Evolutionary conservation across 345 rosid genomes (phyloP).

Genomic region (Mercurialis annua): DNA sequence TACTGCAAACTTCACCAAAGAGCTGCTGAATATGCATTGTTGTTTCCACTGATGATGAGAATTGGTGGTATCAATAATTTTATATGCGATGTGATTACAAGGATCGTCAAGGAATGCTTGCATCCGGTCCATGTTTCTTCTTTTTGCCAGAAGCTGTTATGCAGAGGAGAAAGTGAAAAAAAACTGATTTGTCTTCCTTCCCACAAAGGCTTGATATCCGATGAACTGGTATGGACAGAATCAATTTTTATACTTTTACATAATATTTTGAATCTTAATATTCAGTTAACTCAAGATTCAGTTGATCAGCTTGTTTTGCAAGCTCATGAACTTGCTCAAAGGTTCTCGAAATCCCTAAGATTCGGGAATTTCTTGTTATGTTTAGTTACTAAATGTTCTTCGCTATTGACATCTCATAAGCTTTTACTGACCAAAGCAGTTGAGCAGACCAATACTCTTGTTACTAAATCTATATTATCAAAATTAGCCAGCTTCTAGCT

Average conservation of each 20-base stretch:
- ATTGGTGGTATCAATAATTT: slow-evolving; percentile 59
- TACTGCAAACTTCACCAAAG: slow-evolving; percentile 63
- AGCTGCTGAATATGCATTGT: slow-evolving; percentile 57
- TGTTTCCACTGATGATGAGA: slow-evolving; percentile 51
- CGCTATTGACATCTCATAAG: slow-evolving; percentile 46
- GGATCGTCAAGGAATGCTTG: slow-evolving; percentile 64
- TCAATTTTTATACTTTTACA: slow-evolving; percentile 56
- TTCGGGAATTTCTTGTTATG: slow-evolving; percentile 70
- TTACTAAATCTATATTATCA: slow-evolving; percentile 58
- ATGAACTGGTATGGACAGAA: slow-evolving; percentile 67
- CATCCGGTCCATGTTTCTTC: slow-evolving; percentile 74
- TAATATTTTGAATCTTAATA: slow-evolving; percentile 48
- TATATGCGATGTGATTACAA: slow-evolving; percentile 50
- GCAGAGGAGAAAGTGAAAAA: slow-evolving; percentile 43
- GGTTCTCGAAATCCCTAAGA: slow-evolving; percentile 52
- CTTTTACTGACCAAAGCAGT: slow-evolving; percentile 47
- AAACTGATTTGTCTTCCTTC: slow-evolving; percentile 49
- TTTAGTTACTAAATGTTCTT: slow-evolving; percentile 48
- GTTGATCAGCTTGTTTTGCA: slow-evolving; percentile 48
- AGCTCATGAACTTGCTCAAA: slow-evolving; percentile 36
- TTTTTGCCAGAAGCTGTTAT: slow-evolving; percentile 63
- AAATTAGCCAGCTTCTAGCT: slow-evolving; percentile 54
- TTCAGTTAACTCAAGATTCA: slow-evolving; percentile 55
- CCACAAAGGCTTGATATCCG: slow-evolving; percentile 48
- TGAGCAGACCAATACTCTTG: slow-evolving; percentile 54